Percentiles rank a stretch among this genome's conserved stretches.
These are phyloP conservation scores for Achlya hypogyna DNA, from an alignment of 352 stramenopile genomes.

Conservation along the genomic window DNA sequence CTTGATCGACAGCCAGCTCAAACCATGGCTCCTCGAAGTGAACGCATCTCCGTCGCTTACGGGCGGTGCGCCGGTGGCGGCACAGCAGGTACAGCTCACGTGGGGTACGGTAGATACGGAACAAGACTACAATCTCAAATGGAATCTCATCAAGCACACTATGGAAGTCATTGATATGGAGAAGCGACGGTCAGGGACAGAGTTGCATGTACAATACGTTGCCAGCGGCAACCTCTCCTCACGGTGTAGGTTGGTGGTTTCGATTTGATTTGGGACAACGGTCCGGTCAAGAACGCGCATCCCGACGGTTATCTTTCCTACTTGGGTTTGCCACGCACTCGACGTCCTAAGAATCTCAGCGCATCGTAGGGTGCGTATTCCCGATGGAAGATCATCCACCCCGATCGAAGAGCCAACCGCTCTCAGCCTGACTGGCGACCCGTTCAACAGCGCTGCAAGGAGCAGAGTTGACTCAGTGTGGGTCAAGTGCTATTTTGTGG, in stretches of 20 bases:
- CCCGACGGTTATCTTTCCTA: slow-evolving; percentile 50
- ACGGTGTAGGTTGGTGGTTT: slow-evolving; percentile 39
- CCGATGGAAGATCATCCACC: background rate
- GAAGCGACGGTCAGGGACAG: slow-evolving; percentile 29
- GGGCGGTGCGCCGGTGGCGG: background rate
- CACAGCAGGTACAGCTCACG: background rate
- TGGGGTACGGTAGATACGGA: slow-evolving; percentile 37
- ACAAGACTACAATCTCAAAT: slow-evolving; percentile 80
- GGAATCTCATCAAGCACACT: slow-evolving; percentile 78
- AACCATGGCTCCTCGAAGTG: slow-evolving; percentile 82
- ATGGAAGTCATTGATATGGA: slow-evolving; percentile 85
- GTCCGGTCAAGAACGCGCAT: slow-evolving; percentile 26
- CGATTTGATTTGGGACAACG: slow-evolving; percentile 58
- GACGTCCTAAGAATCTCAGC: background rate
- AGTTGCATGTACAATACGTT: slow-evolving; percentile 26
- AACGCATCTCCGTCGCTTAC: slow-evolving; percentile 62
- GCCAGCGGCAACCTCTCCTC: background rate
- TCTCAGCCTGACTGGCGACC: no score
- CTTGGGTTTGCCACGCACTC: slow-evolving; percentile 28
- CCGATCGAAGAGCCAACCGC: no score
- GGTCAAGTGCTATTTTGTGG: no score
- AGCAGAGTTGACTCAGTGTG: no score
- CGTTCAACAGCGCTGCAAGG: no score
- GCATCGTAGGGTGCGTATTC: slow-evolving; percentile 12
- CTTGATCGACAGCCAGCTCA: slow-evolving; percentile 72